Base-by-base conservation (phyloP, 352 stramenopile species). In the Globisporangium carolinianum region DNA sequence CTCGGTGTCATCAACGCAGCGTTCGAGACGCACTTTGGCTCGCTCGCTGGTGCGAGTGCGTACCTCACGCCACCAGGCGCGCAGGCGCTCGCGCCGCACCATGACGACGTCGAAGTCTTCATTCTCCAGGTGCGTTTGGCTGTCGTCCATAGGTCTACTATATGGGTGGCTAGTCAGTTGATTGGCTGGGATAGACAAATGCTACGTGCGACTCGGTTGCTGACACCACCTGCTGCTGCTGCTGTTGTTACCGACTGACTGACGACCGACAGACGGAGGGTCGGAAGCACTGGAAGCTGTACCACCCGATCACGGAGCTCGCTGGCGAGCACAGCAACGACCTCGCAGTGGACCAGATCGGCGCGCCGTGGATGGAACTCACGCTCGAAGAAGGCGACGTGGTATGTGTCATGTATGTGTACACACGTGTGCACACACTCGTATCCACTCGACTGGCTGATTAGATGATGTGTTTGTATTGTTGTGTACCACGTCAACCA, bases 241-340 rank as follows among this genome's bases (percentile, higher is more conserved):
- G n/a, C n/a, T n/a, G n/a, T n/a, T n/a, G n/a, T n/a, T n/a, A n/a
- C n/a, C n/a, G 18, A 48, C 17, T 7, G 11, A 47, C 41, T 49
- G 36, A 35, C 35, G 55, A 3, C 45, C 6, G n/a, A 0, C 53
- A 95, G 64, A 95, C 86, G 1, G 69, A 95, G 65, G 83, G 86
- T 8, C 67, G 75, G n/a, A 95, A 95, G 66, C 85, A 91, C 66
- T 95, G 86, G 86, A 92, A 94, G 67, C 71, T 95, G 11, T 95
- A 95, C 53, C 72, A 75, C 42, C 83, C 83, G 14, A 63, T 91
- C 38, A 69, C 85, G 2, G 78, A 90, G 55, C 55, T 95, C 39
- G 71, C 86, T 5, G 82, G 82, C 37, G 83, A 93, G 62, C 80
- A 91, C 63, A 92, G 81, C 71, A 82, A 71, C 36, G 86, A 95